Conservation (phyloP, 257 asterid species). For the Agastache rugosa region DNA sequence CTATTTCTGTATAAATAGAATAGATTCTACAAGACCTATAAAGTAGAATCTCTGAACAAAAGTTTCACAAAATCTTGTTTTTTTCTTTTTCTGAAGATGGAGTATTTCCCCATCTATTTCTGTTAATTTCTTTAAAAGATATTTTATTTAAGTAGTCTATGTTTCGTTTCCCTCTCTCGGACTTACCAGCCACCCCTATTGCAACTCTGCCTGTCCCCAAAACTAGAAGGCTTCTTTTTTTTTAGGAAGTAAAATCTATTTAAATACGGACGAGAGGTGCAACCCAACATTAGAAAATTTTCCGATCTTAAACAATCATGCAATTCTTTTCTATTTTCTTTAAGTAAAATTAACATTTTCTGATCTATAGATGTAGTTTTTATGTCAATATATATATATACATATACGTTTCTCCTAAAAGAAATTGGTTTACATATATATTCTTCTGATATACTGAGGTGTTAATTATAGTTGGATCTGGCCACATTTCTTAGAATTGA, state of each 20-base stretch:
- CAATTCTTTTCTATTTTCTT: no score
- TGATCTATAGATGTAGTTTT: no score
- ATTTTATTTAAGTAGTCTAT: neutral
- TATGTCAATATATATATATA: no score
- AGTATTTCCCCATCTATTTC: neutral
- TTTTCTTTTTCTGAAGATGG: neutral
- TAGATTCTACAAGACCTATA: neutral
- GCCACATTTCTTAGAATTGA: neutral
- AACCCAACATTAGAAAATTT: no score
- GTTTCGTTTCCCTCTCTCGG: conserved; percentile 5
- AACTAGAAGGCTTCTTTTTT: conserved; percentile 3
- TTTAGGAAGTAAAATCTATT: no score
- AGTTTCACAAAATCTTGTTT: neutral
- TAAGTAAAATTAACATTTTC: no score
- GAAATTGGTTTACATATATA: no score
- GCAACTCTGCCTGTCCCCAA: neutral
- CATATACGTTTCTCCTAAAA: no score
- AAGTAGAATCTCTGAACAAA: neutral
- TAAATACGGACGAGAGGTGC: no score
- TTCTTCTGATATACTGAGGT: no score
- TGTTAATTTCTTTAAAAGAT: neutral
- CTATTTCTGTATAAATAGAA: neutral
- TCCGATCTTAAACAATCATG: neutral
- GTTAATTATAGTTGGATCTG: no score
- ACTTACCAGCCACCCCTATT: neutral